Evolutionary conservation across 2,329 filamentous ascomycete genomes (phyloP).

Genomic region (Hypoxylon sp.): DNA sequence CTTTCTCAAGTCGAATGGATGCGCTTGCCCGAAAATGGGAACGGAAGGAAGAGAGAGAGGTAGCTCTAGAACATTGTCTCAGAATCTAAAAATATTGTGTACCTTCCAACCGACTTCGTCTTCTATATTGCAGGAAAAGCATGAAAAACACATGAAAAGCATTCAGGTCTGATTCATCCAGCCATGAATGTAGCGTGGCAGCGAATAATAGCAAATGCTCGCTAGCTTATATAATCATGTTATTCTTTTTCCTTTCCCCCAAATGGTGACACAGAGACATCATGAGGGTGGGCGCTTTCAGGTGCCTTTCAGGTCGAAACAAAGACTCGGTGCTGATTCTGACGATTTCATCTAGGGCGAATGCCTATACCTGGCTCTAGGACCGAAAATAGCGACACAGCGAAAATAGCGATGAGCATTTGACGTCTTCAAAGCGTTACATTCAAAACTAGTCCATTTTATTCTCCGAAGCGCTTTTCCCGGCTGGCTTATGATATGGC

Average conservation of each 20-base stretch:
- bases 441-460: constrained; percentile 16
- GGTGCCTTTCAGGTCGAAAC: constrained; percentile 2
- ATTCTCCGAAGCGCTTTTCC: constrained; percentile 18
- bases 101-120: too few species aligned
- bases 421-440: constrained; percentile 7
- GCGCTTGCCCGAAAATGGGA: neutral
- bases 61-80: too few species aligned
- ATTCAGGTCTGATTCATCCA: neutral
- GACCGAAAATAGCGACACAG: constrained; percentile 21
- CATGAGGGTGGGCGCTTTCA: neutral
- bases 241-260: neutral
- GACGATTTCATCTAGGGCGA: neutral
- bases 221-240: neutral
- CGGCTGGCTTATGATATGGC: constrained; percentile 10
- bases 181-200: neutral
- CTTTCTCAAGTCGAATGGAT: neutral
- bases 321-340: constrained; percentile 1
- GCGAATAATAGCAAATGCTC: neutral
- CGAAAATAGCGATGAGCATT: neutral
- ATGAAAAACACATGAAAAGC: too few species aligned
- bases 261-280: neutral
- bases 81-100: too few species aligned
- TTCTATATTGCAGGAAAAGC: too few species aligned
- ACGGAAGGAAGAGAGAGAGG: neutral
- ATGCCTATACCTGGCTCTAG: constrained; percentile 3